Evolutionary conservation across 208 protist species (phyloP), one percentile per base, ranked within the genome.

Genomic region (Leishmania major): DNA sequence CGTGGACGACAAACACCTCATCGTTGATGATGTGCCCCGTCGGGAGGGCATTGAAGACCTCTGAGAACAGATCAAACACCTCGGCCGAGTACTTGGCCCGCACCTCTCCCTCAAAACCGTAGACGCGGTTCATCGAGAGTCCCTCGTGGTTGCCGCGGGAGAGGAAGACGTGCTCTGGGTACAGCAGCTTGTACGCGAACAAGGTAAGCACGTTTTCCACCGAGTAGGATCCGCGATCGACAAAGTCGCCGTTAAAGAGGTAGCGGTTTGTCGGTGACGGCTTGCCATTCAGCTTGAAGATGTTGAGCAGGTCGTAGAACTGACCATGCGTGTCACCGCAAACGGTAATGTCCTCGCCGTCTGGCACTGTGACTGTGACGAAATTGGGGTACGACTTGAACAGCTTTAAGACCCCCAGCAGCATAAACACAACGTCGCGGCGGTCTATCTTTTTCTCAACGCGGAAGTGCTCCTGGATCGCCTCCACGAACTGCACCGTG

Each of bases 251-350:
- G 84, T 99, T 99, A 83, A 99, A 99, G 19, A 99, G 84, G 84
- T 99, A 99, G 55, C 97, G 95, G 84, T 99, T 99, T 4, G 84
- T 92, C 31, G 81, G 73, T 3, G 92, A 97, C 55, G 96, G 96
- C 25, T 77, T 86, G 43, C 97, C 96, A 82, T 97, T 98, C 13
- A 96, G 81, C 69, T 98, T 88, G 83, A 99, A 99, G 80, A 99
- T 99, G 86, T 99, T 97, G 49, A 99, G 89, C 53, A 99, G 83
- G 87, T 99, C 99, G 87, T 99, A 99, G 88, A 95, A 99, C 90
- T 99, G 99, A 13, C 99, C 99, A 91, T 99, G 99, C 13, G 98
- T 99, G 89, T 99, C 99, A 71, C 99, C 99, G 93, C 98, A 99
- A 40, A 99, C 98, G 28, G 97, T 99, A 80, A 99, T 97, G 43